Evolutionary conservation across 371 early-diverging fungal species (phyloP).

Genomic region (Polyrhizophydium stewartii): DNA sequence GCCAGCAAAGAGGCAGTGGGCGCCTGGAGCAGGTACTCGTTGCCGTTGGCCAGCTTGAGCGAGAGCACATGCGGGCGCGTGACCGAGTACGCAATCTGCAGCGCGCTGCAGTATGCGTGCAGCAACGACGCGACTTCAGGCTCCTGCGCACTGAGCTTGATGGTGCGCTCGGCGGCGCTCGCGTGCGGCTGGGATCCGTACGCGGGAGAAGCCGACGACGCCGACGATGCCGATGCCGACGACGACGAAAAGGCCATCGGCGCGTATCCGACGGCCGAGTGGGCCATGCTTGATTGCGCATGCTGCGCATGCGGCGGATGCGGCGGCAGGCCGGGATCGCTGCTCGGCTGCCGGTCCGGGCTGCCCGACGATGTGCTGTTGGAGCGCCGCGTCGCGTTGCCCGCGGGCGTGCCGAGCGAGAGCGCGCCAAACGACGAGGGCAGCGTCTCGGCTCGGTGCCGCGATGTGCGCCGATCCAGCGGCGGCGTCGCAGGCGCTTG

Average conservation of each 20-base stretch:
- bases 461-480: too few relatives aligned
- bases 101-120: slow-evolving; percentile 70
- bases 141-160: neutral
- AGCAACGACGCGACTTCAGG: slow-evolving; percentile 43
- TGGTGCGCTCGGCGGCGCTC: neutral
- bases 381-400: too few relatives aligned
- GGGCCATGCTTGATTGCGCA: too few relatives aligned
- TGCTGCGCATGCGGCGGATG: neutral
- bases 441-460: too few relatives aligned
- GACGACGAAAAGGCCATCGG: too few relatives aligned
- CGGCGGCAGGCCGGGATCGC: neutral
- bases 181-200: too few relatives aligned
- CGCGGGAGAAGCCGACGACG: too few relatives aligned
- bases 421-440: too few relatives aligned
- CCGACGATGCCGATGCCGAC: too few relatives aligned
- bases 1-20: slow-evolving; percentile 57
- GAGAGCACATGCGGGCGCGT: slow-evolving; percentile 78
- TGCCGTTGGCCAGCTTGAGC: slow-evolving; percentile 71
- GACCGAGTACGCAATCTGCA: slow-evolving; percentile 77
- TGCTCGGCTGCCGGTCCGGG: neutral
- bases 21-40: slow-evolving; percentile 80
- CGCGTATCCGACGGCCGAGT: too few relatives aligned
- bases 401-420: too few relatives aligned
- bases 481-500: too few relatives aligned
- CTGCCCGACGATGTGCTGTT: neutral